A percentile compares a stretch with the other conserved stretches of the same genome.
Evolutionary conservation across 306 rosid species (phyloP).

Genomic region (Dalbergia oliveri): DNA sequence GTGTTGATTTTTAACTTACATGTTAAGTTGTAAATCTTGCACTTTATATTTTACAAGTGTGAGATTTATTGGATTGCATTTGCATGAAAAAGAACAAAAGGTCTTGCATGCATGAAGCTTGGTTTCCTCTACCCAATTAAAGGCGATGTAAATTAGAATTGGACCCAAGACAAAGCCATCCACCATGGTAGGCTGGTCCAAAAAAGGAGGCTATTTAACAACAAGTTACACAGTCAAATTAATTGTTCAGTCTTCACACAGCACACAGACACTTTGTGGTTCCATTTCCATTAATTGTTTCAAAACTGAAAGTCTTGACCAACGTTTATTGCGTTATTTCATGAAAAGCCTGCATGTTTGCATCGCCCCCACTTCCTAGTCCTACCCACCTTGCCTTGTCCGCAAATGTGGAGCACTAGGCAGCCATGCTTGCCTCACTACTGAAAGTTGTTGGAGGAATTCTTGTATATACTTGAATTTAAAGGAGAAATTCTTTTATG

Average conservation of each 20-base stretch:
- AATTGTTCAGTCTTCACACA: constrained; percentile 4
- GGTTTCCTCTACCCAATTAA: constrained; percentile 2
- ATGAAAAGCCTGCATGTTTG: constrained; percentile 14
- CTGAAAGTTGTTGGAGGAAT: constrained; percentile 25
- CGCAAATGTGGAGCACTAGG: constrained; percentile 2
- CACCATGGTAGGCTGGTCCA: constrained; percentile 25
- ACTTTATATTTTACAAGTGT: too few relatives aligned
- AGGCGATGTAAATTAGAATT: neutral
- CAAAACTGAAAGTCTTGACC: neutral
- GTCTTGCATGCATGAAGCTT: constrained; percentile 18
- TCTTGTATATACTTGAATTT: too few relatives aligned
- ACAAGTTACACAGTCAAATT: neutral
- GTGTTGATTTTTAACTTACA: too few relatives aligned
- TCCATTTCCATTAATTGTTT: constrained; percentile 16
- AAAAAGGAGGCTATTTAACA: neutral
- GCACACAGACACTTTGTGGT: neutral
- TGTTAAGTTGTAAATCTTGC: too few relatives aligned
- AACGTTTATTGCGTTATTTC: neutral
- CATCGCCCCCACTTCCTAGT: constrained; percentile 1
- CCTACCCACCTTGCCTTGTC: constrained; percentile 1
- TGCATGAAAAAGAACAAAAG: neutral
- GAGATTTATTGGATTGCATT: neutral
- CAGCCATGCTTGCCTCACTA: constrained; percentile 20
- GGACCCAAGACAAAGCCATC: constrained; percentile 27
- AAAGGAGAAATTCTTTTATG: too few relatives aligned